A percentile compares a stretch with the other conserved stretches of the same genome.
phyloP scores from a whole-genome alignment of 768 basidiomycete species.

The Boletus bicolor region DNA sequence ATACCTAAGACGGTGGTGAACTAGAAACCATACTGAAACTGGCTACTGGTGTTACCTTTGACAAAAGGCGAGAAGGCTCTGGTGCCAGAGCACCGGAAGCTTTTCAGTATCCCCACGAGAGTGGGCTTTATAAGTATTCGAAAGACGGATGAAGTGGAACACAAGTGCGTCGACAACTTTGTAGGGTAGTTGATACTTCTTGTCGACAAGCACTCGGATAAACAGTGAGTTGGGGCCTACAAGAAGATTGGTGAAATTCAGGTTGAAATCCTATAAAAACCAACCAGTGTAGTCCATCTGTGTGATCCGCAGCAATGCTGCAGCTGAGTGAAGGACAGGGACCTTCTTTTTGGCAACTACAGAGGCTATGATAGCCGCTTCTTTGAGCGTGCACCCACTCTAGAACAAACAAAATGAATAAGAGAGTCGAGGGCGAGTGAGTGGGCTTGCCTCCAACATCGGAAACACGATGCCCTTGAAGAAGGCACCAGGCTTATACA shows the following conservation, averaged over 20 bases:
- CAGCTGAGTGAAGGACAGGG: constrained; percentile 95
- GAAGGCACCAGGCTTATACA: constrained; percentile 97
- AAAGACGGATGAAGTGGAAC: constrained; percentile 96
- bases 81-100: constrained; percentile 98
- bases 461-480: constrained; percentile 99
- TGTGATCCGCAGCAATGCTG: constrained; percentile 87
- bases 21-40: background rate
- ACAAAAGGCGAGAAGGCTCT: constrained; percentile 89
- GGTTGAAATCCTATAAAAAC: constrained; percentile 1
- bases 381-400: constrained; percentile 86
- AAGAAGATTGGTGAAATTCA: background rate
- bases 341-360: constrained; percentile 88
- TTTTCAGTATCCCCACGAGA: constrained; percentile 68
- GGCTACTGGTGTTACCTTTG: constrained; percentile 63
- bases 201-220: constrained; percentile 94
- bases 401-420: constrained; percentile 23
- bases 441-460: constrained; percentile 72
- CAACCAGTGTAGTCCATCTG: constrained; percentile 94
- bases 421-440: constrained; percentile 28
- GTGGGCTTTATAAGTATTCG: constrained; percentile 81
- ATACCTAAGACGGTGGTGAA: constrained; percentile 53
- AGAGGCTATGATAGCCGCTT: constrained; percentile 92
- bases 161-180: constrained; percentile 97
- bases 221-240: constrained; percentile 90
- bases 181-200: constrained; percentile 96